Evolutionary conservation across 1,139 yeast species (phyloP), one percentile per base, ranked within the genome.

Genomic region (Hanseniaspora gamundiae): DNA sequence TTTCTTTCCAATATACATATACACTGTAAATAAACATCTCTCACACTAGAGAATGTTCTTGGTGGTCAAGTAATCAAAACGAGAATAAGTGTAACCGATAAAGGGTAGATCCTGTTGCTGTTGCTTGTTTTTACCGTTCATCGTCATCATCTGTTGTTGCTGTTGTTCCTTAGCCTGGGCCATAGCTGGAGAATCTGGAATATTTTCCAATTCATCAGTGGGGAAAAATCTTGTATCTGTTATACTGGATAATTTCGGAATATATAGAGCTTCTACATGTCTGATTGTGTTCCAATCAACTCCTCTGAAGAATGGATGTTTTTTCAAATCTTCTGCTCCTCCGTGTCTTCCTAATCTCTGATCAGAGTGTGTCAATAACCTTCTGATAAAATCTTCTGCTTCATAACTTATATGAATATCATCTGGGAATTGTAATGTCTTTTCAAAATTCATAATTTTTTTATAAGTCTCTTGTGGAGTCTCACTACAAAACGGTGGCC

Each of bases 401-500:
- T 91, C 98, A 1, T 94, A 86, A 17, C 94, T 80, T 43, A 91
- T 70, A 64, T 91, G 98, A 43, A 91, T 81, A 58, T 93, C 98
- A 54, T 88, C 97, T 1, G 99, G 99, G 57, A 91, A 86, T 51
- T 80, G 84, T 55, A 91, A 68, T 2, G 95, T 80, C 59, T 91
- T 96, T 58, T 84, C 93, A 88, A 96, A 93, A 62, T 87, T 85
- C 59, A 93, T 70, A 58, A 91, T 91, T 73, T 91, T 93, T 48
- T 94, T 73, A 63, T 91, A 91, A 0, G 98, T 91, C 56, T 91
- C 98, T 55, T 88, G 96, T n/a, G 98, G 97, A 4, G 96, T 86
- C 60, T 91, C 98, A 1, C 95, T 83, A 66, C 98, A 93, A 66
- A 91, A 91, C 45, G 99, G 99, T 20, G 99, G 98, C 97, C 98